These are phyloP conservation scores for Pythium coloratum DNA, from an alignment of 352 stramenopile species.

Conservation along the genomic window DNA sequence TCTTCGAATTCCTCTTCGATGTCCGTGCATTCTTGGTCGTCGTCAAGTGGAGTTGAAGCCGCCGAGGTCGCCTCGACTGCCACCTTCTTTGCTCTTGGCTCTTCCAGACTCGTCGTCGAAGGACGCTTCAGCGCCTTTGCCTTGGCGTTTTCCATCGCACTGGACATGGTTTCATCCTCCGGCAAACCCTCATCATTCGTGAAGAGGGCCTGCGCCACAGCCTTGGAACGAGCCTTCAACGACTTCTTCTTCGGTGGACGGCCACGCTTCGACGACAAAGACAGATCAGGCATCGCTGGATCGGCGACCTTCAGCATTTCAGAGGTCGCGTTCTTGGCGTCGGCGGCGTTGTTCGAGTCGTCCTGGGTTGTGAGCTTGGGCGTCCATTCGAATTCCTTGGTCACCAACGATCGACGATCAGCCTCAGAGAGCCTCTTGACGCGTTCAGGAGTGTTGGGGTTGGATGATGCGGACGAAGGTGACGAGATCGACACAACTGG, in stretches of 20 bases:
- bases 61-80: not conserved
- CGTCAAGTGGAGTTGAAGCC: not conserved
- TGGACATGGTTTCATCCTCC: not conserved
- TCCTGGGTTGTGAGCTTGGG: slow-evolving; percentile 9
- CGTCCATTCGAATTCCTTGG: slow-evolving; percentile 62
- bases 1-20: slow-evolving; percentile 11
- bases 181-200: slow-evolving; percentile 12
- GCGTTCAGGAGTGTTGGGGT: slow-evolving; percentile 62
- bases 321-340: not conserved
- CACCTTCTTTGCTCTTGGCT: slow-evolving; percentile 5
- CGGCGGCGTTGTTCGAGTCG: not conserved
- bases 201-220: slow-evolving; percentile 23
- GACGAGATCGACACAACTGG: slow-evolving; percentile 76
- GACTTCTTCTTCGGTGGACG: slow-evolving; percentile 18
- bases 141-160: not conserved
- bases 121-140: not conserved
- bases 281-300: not conserved
- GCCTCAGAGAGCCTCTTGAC: slow-evolving; percentile 15
- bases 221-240: slow-evolving; percentile 11
- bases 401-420: slow-evolving; percentile 8
- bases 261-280: slow-evolving; percentile 8
- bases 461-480: slow-evolving; percentile 51
- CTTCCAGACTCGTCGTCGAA: not conserved
- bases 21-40: slow-evolving; percentile 25
- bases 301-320: not conserved